A percentile compares a stretch with the other conserved stretches of the same genome.
Conservation (phyloP, 192 early-diverging fungal species). For the Dissophora ornata region DNA sequence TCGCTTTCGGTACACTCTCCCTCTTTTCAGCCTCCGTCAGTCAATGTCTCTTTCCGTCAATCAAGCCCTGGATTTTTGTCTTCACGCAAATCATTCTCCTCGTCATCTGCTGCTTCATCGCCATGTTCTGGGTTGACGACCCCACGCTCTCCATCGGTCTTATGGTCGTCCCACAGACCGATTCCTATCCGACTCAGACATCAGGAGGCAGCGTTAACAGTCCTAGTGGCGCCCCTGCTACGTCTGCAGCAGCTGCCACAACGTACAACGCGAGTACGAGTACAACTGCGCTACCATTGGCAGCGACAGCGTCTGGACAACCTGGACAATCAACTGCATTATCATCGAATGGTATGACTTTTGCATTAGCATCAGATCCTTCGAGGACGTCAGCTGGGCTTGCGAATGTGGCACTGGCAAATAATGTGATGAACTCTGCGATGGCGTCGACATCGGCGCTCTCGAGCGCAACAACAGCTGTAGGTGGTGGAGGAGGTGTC, state of each 20-base stretch:
- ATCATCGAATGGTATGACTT: not conserved
- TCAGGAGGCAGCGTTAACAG: not conserved
- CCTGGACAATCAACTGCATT: not conserved
- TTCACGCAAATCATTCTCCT: slow-evolving; percentile 46
- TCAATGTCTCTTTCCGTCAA: slow-evolving; percentile 36
- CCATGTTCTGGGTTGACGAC: slow-evolving; percentile 54
- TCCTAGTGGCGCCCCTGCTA: not conserved
- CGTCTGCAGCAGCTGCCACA: not conserved
- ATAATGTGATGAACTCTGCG: slow-evolving; percentile 11
- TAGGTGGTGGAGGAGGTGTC: not conserved
- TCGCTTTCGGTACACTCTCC: slow-evolving; percentile 47
- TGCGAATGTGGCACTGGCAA: slow-evolving; percentile 6
- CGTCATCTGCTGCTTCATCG: slow-evolving; percentile 47
- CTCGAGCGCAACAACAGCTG: not conserved
- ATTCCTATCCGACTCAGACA: slow-evolving; percentile 9
- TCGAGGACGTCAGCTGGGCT: slow-evolving; percentile 1
- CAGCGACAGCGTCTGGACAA: too few species aligned
- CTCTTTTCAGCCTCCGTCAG: slow-evolving; percentile 46
- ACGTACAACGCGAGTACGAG: slow-evolving; percentile 4
- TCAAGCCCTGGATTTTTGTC: slow-evolving; percentile 44
- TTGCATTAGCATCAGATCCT: not conserved
- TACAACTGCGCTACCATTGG: not conserved
- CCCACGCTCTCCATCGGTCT: slow-evolving; percentile 36
- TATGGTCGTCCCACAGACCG: slow-evolving; percentile 34
- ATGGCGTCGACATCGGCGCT: slow-evolving; percentile 4